These are phyloP conservation scores for Candida adriatica DNA, from an alignment of 805 yeast species.

Conservation along the genomic window DNA sequence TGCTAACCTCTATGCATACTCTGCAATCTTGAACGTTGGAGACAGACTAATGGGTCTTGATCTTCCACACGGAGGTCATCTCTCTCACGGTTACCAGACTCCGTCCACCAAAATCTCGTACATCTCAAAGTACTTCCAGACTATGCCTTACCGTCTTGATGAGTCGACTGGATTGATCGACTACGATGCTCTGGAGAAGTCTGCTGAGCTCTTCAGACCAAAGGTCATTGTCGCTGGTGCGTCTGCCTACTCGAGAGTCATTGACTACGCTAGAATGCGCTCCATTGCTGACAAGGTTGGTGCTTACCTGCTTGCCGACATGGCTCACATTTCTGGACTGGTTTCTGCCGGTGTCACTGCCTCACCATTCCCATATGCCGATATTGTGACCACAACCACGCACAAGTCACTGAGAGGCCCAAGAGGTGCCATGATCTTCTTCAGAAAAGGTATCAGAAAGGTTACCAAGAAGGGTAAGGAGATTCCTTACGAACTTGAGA, in stretches of 20 bases:
- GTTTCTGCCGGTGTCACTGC: slow-evolving; percentile 92
- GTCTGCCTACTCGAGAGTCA: slow-evolving; percentile 86
- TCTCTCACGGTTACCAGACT: slow-evolving; percentile 96
- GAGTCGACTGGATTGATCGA: slow-evolving; percentile 85
- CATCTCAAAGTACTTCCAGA: slow-evolving; percentile 90
- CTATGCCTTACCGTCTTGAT: slow-evolving; percentile 94
- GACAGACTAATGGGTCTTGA: slow-evolving; percentile 97
- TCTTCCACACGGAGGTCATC: slow-evolving; percentile 97
- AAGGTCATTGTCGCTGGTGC: slow-evolving; percentile 95
- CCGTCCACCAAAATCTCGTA: slow-evolving; percentile 82
- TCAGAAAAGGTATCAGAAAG: slow-evolving; percentile 90
- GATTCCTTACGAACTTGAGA: slow-evolving; percentile 83
- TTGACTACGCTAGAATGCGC: slow-evolving; percentile 87
- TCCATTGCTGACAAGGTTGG: slow-evolving; percentile 89
- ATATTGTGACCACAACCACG: slow-evolving; percentile 95
- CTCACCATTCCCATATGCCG: slow-evolving; percentile 90
- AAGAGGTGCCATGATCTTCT: slow-evolving; percentile 97
- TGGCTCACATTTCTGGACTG: slow-evolving; percentile 97
- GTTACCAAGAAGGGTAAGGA: slow-evolving; percentile 90
- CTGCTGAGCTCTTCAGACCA: slow-evolving; percentile 85
- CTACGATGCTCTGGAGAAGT: slow-evolving; percentile 78
- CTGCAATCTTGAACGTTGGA: slow-evolving; percentile 80
- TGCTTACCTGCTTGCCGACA: slow-evolving; percentile 87
- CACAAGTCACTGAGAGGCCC: slow-evolving; percentile 98
- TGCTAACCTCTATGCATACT: slow-evolving; percentile 89